Evolutionary conservation across 345 rosid genomes (phyloP).

Genomic region (Salix exigua): DNA sequence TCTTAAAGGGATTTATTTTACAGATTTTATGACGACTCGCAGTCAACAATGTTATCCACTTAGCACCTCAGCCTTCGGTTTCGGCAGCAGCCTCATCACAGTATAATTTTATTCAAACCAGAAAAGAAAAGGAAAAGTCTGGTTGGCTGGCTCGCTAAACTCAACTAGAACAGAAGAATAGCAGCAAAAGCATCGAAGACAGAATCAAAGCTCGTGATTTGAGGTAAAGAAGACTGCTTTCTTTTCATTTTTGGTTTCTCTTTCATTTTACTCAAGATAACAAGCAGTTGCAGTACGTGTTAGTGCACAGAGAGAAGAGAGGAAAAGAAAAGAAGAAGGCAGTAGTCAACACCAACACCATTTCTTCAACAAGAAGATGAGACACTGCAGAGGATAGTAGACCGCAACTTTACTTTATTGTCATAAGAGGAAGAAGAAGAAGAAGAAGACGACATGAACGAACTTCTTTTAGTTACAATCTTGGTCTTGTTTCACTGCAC

Average conservation of each 20-base stretch:
- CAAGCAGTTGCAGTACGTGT: neutral
- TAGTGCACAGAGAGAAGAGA: neutral
- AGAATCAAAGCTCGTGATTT: slow-evolving; percentile 42
- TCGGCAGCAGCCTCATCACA: no score
- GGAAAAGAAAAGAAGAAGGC: slow-evolving; percentile 4
- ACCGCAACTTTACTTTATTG: neutral
- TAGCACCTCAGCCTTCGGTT: no score
- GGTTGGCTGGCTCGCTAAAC: neutral
- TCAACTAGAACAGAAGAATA: neutral
- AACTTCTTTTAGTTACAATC: slow-evolving; percentile 2
- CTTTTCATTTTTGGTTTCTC: neutral
- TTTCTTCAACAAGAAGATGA: neutral
- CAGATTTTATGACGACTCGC: neutral
- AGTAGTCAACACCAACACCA: slow-evolving; percentile 14
- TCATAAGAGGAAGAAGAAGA: neutral
- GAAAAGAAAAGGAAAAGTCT: neutral
- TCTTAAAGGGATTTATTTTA: no score
- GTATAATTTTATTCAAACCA: neutral
- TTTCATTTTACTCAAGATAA: neutral
- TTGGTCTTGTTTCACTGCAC: slow-evolving; percentile 28
- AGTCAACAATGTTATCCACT: no score
- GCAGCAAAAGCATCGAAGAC: slow-evolving; percentile 18
- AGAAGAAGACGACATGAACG: slow-evolving; percentile 20
- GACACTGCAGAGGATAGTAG: slow-evolving; percentile 4
- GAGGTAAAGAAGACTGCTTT: slow-evolving; percentile 32